phyloP scores from a whole-genome alignment of 176 grass and related monocot species.

The Paspalum vaginatum region DNA sequence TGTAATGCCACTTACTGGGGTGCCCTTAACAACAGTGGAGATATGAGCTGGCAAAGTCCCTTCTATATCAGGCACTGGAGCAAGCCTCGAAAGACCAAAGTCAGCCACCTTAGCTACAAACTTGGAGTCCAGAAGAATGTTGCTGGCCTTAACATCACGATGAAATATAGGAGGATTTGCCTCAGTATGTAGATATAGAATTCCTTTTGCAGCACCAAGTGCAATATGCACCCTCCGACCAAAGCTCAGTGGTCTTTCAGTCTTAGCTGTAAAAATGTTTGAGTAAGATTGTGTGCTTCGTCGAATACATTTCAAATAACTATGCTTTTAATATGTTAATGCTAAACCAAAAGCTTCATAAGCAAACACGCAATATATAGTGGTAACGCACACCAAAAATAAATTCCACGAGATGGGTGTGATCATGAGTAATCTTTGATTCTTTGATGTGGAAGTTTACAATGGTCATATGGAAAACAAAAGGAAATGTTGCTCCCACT shows the following conservation, averaged over 20 bases:
- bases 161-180: slow-evolving; percentile 96
- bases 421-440: neutral
- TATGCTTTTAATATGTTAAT: neutral
- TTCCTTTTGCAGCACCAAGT: slow-evolving; percentile 83
- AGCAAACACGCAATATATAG: neutral
- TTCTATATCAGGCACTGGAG: slow-evolving; percentile 74
- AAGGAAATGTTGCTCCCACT: neutral
- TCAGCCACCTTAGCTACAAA: slow-evolving; percentile 92
- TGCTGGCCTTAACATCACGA: slow-evolving; percentile 95
- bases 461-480: neutral
- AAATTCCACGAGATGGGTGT: neutral
- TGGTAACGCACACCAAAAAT: neutral
- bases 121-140: slow-evolving; percentile 85
- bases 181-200: slow-evolving; percentile 89
- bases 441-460: slow-evolving; percentile 14
- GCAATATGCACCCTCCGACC: slow-evolving; percentile 64
- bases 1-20: slow-evolving; percentile 69
- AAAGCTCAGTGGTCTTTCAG: slow-evolving; percentile 65
- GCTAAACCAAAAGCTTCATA: slow-evolving; percentile 16
- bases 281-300: slow-evolving; percentile 22
- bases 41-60: slow-evolving; percentile 69
- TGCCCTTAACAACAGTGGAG: slow-evolving; percentile 95
- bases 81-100: slow-evolving; percentile 96
- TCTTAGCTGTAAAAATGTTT: slow-evolving; percentile 47
- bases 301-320: neutral